These are phyloP conservation scores for Massariosphaeria phaeospora DNA, from an alignment of 495 filamentous ascomycete species.

Conservation along the genomic window DNA sequence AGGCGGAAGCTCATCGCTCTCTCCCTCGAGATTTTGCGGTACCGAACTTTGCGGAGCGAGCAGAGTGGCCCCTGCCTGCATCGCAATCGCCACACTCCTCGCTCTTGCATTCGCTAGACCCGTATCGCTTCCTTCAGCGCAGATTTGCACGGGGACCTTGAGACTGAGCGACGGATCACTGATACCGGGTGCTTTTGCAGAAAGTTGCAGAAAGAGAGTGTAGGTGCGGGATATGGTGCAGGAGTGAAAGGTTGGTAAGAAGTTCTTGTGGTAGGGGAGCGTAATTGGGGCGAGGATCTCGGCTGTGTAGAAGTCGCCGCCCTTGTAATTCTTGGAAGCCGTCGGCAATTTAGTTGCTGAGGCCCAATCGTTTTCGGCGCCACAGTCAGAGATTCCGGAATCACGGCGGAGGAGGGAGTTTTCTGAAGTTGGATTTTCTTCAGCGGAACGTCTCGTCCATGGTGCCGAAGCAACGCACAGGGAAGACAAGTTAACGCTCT, in stretches of 20 bases:
- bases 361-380: slow-evolving; percentile 31
- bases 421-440: slow-evolving; percentile 9
- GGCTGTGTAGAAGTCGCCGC: slow-evolving; percentile 58
- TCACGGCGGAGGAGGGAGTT: slow-evolving; percentile 48
- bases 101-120: slow-evolving; percentile 25
- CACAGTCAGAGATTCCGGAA: slow-evolving; percentile 49
- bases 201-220: slow-evolving; percentile 61
- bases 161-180: slow-evolving; percentile 56
- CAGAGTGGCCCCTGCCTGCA: slow-evolving; percentile 14
- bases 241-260: slow-evolving; percentile 83
- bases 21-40: neutral
- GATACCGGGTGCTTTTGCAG: slow-evolving; percentile 55
- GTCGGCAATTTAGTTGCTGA: slow-evolving; percentile 33
- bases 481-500: slow-evolving; percentile 57
- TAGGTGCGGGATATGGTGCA: slow-evolving; percentile 82
- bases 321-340: slow-evolving; percentile 42
- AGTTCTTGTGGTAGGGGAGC: slow-evolving; percentile 64
- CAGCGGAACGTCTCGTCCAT: slow-evolving; percentile 57
- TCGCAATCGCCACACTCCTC: neutral
- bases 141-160: slow-evolving; percentile 73
- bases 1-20: slow-evolving; percentile 3
- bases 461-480: slow-evolving; percentile 58
- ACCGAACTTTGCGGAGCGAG: slow-evolving; percentile 22
- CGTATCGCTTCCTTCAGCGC: slow-evolving; percentile 31
- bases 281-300: slow-evolving; percentile 67